Evolutionary conservation across 2,329 filamentous ascomycete species (phyloP), one percentile per base, ranked within the genome.

Genomic region (Fusarium piperis): DNA sequence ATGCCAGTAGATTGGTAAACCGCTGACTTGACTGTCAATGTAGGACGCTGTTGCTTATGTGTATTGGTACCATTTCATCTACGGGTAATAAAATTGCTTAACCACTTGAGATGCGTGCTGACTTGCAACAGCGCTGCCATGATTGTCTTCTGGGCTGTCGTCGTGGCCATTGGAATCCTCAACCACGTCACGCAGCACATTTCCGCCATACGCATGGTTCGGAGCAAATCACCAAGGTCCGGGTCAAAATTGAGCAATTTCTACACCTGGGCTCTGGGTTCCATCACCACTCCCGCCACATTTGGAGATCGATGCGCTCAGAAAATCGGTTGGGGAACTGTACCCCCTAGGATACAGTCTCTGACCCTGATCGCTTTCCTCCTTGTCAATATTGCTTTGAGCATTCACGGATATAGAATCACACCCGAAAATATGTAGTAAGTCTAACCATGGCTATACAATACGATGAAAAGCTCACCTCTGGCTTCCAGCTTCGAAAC

Each of bases 251-350:
- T 68, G 0, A 58, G 58, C 35, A 57, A 59, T 3, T 28, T 58
- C 2, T 71, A 67, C 6, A 67, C 70, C 0, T 83, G 81, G 79
- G 33, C 82, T 16, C 77, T 80, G 44, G 77, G 78, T 32, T 77
- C 79, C 4, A 48, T 85, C 0, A 74, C 78, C 0, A 65, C 84
- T 0, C 84, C 84, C 0, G 84, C 85, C 0, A 81, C 83, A 0
- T 85, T 86, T 52, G 85, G 85, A 1, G 77, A 82, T 35, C 78
- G 78, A 16, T 83, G 80, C 58, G 80, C 84, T 0, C 82, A 85
- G 41, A 83, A 83, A 23, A 78, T 84, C 4, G 82, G 83, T 32
- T 85, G 83, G 79, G 83, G 80, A 59, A 85, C 84, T 0, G 79
- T 85, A 1, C 84, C 84, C 0, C 82, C 83, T 0, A 76, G 83